Evolutionary conservation across 2,329 filamentous ascomycete species (phyloP).

Genomic region (Ceratocystis lukuohia): DNA sequence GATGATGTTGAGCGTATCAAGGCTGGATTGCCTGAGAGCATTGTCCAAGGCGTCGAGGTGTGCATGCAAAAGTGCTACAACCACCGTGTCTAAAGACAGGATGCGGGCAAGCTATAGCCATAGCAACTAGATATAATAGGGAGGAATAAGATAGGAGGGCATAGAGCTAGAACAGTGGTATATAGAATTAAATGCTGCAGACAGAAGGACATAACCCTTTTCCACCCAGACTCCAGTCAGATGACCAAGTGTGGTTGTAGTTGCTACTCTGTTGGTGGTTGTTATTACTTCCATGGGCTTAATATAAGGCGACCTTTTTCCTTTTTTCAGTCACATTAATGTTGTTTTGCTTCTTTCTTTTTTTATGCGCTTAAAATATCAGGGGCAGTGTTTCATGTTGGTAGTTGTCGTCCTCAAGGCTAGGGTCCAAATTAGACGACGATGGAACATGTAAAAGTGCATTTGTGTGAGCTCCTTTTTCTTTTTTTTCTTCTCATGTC

Average conservation of each 20-base stretch:
- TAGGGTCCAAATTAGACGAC: background rate
- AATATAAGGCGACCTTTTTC: too few species aligned
- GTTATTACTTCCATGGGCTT: background rate
- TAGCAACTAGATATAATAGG: background rate
- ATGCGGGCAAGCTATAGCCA: background rate
- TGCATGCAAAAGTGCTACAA: constrained; percentile 37
- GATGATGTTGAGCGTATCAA: constrained; percentile 35
- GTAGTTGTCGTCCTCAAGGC: background rate
- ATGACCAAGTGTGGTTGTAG: background rate
- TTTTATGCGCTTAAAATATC: background rate
- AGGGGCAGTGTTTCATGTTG: background rate
- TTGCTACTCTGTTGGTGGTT: background rate
- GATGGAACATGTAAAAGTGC: background rate
- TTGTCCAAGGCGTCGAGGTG: constrained; percentile 39
- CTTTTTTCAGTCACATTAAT: background rate
- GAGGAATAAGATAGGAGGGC: background rate
- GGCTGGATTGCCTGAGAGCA: constrained; percentile 30
- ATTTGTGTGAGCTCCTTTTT: background rate
- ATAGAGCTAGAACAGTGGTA: background rate
- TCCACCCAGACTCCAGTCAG: background rate
- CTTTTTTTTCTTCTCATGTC: background rate
- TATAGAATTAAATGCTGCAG: background rate
- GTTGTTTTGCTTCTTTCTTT: background rate
- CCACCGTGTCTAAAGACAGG: background rate
- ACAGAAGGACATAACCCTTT: background rate